A percentile compares a stretch with the other conserved stretches of the same genome.
Evolutionary conservation across 768 basidiomycete species (phyloP).

Genomic region (Cantharellus anzutake): DNA sequence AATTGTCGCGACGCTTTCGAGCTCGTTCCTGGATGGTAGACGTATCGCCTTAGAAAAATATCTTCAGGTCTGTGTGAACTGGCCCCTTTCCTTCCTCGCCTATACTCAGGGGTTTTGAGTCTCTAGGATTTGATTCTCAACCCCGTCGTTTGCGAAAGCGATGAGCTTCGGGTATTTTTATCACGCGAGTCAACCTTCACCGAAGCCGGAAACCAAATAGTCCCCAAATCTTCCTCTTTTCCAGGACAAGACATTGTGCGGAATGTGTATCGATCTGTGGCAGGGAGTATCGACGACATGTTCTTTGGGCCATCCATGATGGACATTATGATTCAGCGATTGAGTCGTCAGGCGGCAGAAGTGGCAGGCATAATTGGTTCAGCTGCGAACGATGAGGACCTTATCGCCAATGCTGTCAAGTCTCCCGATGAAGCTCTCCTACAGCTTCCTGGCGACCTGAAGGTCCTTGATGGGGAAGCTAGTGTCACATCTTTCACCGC

Average conservation of each 20-base stretch:
- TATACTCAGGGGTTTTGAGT: background rate
- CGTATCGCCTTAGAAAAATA: constrained; percentile 72
- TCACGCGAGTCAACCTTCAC: constrained; percentile 76
- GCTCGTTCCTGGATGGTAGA: constrained; percentile 72
- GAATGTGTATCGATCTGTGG: constrained; percentile 76
- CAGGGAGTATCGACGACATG: constrained; percentile 93
- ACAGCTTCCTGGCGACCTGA: constrained; percentile 58
- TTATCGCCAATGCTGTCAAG: constrained; percentile 61
- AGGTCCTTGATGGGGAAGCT: constrained; percentile 72
- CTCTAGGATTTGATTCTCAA: constrained; percentile 50
- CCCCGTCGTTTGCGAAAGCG: constrained; percentile 60
- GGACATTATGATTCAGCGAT: constrained; percentile 81
- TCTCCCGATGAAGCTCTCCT: constrained; percentile 51
- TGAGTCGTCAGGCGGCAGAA: constrained; percentile 78
- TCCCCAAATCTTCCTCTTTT: constrained; percentile 28
- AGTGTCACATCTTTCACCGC: constrained; percentile 78
- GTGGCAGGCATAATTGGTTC: constrained; percentile 69
- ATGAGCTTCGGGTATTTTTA: constrained; percentile 66
- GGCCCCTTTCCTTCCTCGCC: background rate
- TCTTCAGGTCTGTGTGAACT: constrained; percentile 42
- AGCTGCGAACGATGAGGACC: constrained; percentile 63
- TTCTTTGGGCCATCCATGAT: constrained; percentile 92
- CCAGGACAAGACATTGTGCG: constrained; percentile 64
- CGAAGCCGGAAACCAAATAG: constrained; percentile 17
- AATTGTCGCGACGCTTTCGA: constrained; percentile 72